Conservation (phyloP, 116 monocot genomes). For the Cymodocea nodosa region DNA sequence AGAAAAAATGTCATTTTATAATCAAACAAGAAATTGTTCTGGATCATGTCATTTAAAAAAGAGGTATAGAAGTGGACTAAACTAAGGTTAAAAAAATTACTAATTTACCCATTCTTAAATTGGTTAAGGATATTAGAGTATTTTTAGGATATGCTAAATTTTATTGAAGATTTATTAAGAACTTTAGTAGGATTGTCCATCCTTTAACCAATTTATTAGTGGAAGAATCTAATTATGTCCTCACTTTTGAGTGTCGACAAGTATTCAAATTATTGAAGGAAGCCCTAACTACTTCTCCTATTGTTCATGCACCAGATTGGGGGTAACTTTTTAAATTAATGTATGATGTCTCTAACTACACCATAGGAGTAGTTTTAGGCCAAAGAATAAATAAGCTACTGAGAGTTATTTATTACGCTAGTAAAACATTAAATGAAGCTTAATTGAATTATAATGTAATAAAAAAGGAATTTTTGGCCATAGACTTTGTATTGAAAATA, state of each 20-base stretch:
- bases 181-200: neutral
- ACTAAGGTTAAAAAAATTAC: neutral
- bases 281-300: neutral
- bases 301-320: neutral
- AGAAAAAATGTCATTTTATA: too few species aligned
- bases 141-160: neutral
- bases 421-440: neutral
- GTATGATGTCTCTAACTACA: neutral
- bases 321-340: conserved; percentile 2
- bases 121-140: too few species aligned
- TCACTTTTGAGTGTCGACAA: neutral
- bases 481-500: neutral
- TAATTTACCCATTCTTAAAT: neutral
- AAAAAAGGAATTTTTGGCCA: conserved; percentile 3
- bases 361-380: neutral
- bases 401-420: neutral
- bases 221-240: neutral
- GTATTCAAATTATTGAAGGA: neutral
- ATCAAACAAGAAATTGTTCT: neutral
- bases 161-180: conserved; percentile 1
- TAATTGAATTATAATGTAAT: neutral
- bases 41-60: neutral
- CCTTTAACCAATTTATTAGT: neutral
- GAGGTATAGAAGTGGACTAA: neutral
- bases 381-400: neutral